Evolutionary conservation across 495 filamentous ascomycete species (phyloP).

Genomic region (Aspergillus olivimuriae): DNA sequence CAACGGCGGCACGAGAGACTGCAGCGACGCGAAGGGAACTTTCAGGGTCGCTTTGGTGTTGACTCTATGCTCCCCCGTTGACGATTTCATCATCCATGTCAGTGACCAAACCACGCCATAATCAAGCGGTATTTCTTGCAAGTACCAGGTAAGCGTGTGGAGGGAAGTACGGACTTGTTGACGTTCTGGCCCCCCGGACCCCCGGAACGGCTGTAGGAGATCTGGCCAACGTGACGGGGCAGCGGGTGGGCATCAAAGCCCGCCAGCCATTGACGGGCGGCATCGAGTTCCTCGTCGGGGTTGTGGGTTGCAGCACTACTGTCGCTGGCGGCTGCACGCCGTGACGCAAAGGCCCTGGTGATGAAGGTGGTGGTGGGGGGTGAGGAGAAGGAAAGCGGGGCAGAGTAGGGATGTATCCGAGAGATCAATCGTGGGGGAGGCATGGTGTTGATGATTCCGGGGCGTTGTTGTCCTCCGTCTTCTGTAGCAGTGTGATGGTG

Average conservation of each 20-base stretch:
- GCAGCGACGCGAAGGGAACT: conserved; percentile 50
- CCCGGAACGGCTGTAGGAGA: conserved; percentile 78
- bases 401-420: conserved; percentile 3
- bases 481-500: no score
- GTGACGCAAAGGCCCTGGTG: conserved; percentile 17
- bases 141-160: no score
- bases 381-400: conserved; percentile 2
- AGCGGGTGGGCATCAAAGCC: conserved; percentile 57
- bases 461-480: not conserved
- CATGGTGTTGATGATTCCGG: not conserved
- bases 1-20: conserved; percentile 58
- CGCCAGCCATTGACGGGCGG: conserved; percentile 70
- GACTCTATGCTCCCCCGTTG: conserved; percentile 62
- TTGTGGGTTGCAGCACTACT: conserved; percentile 19
- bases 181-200: conserved; percentile 94
- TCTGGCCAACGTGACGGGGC: conserved; percentile 55
- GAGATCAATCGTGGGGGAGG: not conserved
- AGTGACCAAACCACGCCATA: no score
- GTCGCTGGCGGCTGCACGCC: conserved; percentile 12
- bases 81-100: no score
- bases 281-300: conserved; percentile 50
- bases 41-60: conserved; percentile 86
- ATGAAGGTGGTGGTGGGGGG: conserved; percentile 4
- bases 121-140: no score
- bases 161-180: conserved; percentile 93